Conservation (phyloP, 2,329 filamentous ascomycete species). For the Arthrobotrys musiformis region DNA sequence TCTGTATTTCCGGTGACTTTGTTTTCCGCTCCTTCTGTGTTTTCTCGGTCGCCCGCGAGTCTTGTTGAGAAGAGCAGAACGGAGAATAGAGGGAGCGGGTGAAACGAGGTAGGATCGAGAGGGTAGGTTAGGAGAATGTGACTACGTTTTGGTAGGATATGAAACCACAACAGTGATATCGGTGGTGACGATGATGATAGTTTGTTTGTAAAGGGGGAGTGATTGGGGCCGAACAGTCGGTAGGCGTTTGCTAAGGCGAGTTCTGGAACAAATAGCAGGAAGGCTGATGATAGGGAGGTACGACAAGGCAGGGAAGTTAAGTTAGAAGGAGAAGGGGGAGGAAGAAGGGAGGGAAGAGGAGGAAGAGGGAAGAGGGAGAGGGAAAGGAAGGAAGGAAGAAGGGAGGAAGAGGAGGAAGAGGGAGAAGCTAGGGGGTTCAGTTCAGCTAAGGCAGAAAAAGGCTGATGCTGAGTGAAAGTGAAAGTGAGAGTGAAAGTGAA, state of each 20-base stretch:
- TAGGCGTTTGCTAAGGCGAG: constrained; percentile 27
- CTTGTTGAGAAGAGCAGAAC: neutral
- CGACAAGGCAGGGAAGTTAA: neutral
- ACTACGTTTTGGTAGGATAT: constrained; percentile 41
- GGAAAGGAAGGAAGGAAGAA: neutral
- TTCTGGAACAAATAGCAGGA: neutral
- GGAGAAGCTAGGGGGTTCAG: constrained; percentile 15
- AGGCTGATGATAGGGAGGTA: constrained; percentile 20
- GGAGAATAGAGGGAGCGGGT: neutral
- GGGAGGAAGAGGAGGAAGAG: neutral
- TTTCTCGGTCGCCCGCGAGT: neutral
- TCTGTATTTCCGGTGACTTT: neutral
- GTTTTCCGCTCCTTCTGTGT: neutral
- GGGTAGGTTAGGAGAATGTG: constrained; percentile 15
- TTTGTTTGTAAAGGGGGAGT: constrained; percentile 21
- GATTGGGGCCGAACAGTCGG: neutral
- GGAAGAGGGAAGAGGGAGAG: neutral
- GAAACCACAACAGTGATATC: constrained; percentile 34
- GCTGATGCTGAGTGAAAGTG: constrained; percentile 38
- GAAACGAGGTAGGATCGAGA: neutral
- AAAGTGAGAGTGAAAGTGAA: neutral
- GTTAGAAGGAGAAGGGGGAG: neutral
- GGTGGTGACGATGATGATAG: neutral
- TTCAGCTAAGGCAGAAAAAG: constrained; percentile 41
- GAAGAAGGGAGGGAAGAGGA: neutral